A percentile compares a stretch with the other conserved stretches of the same genome.
Evolutionary conservation across 2,329 filamentous ascomycete genomes (phyloP).

Genomic region (Xylariomycetidae sp.): DNA sequence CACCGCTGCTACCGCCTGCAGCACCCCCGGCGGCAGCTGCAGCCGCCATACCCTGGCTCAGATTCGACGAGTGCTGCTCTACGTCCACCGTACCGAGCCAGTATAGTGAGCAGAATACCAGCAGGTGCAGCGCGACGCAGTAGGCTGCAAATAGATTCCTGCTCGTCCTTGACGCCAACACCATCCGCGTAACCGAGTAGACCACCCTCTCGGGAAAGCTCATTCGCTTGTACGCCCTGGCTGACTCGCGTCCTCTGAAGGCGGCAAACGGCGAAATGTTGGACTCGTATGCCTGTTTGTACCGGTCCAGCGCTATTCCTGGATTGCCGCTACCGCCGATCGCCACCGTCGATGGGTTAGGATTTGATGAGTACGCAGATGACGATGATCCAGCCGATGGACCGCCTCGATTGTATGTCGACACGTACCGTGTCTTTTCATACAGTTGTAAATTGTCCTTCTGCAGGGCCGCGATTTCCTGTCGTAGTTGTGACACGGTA

Average conservation of each 20-base stretch:
- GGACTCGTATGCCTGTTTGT: slow-evolving; percentile 88
- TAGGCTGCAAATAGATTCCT: slow-evolving; percentile 92
- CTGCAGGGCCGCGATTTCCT: slow-evolving; percentile 87
- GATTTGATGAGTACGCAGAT: slow-evolving; percentile 60
- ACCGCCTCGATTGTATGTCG: slow-evolving; percentile 77
- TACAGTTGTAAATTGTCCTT: slow-evolving; percentile 95
- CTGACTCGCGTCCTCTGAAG: slow-evolving; percentile 89
- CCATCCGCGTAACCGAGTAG: slow-evolving; percentile 85
- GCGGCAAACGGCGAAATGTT: slow-evolving; percentile 95
- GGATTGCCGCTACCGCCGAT: slow-evolving; percentile 52
- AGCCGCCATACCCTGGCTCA: slow-evolving; percentile 46
- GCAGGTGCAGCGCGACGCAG: slow-evolving; percentile 79
- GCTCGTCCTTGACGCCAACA: slow-evolving; percentile 83
- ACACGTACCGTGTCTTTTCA: slow-evolving; percentile 95
- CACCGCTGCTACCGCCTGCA: slow-evolving; percentile 26
- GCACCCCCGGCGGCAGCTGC: slow-evolving; percentile 38
- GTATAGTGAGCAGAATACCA: slow-evolving; percentile 85
- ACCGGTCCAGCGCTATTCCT: slow-evolving; percentile 72
- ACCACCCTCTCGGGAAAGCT: slow-evolving; percentile 84
- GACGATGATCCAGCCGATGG: slow-evolving; percentile 58
- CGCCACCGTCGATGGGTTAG: slow-evolving; percentile 69
- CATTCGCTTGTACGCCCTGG: slow-evolving; percentile 89
- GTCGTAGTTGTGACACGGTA: slow-evolving; percentile 77
- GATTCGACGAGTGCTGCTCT: slow-evolving; percentile 54
- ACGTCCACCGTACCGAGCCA: slow-evolving; percentile 70